Percentiles rank a stretch among this genome's conserved stretches.
Evolutionary conservation across 768 basidiomycete genomes (phyloP).

Genomic region (Lactarius hengduanensis): DNA sequence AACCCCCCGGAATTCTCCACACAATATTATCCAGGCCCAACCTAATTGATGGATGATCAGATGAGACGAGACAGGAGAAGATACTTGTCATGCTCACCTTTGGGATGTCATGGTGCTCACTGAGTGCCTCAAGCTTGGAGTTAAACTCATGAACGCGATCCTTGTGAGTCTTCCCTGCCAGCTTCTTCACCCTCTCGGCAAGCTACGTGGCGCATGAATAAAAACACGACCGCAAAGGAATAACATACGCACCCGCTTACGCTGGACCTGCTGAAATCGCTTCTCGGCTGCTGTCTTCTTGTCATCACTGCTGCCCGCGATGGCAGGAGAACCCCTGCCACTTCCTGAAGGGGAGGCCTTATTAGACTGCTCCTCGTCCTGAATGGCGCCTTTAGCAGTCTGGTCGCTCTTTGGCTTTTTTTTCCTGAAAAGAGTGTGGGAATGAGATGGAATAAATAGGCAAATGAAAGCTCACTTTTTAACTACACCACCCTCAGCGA

Average conservation of each 20-base stretch:
- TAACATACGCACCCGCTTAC: constrained; percentile 54
- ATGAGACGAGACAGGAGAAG: constrained; percentile 14
- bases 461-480: constrained; percentile 63
- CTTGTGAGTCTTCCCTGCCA: constrained; percentile 87
- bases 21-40: constrained; percentile 76
- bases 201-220: constrained; percentile 48
- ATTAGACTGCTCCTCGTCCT: constrained; percentile 40
- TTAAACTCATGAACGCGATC: constrained; percentile 93
- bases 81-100: constrained; percentile 52
- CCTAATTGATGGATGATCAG: constrained; percentile 43
- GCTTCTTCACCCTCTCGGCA: constrained; percentile 65
- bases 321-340: constrained; percentile 58
- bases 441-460: neutral
- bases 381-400: constrained; percentile 39
- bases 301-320: constrained; percentile 43
- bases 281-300: constrained; percentile 85
- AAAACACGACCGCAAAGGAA: constrained; percentile 1
- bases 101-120: constrained; percentile 94
- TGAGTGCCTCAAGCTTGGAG: constrained; percentile 76
- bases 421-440: constrained; percentile 50
- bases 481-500: constrained; percentile 71
- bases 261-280: constrained; percentile 86
- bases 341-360: constrained; percentile 53
- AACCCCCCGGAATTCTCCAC: constrained; percentile 21
- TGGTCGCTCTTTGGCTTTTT: constrained; percentile 66